Conservation (phyloP, 2,329 filamentous ascomycete species). For the Cordyceps sp. region DNA sequence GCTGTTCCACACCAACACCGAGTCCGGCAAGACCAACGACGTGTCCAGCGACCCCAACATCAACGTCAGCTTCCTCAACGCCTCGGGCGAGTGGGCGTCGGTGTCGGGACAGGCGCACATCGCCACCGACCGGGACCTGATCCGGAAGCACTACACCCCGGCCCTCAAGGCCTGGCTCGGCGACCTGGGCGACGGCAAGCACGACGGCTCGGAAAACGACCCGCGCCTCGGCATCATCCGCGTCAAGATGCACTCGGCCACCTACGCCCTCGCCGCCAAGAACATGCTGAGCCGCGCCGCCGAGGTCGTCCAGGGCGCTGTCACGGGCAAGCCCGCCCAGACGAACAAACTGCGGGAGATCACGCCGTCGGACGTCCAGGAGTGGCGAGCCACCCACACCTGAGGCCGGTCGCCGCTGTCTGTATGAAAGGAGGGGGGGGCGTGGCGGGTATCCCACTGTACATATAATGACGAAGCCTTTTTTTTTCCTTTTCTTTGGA, state of each 20-base stretch:
- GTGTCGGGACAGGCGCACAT: constrained; percentile 58
- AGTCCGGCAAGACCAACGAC: constrained; percentile 77
- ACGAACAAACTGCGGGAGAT: constrained; percentile 68
- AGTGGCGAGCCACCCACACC: constrained; percentile 26
- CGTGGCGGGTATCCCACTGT: no score
- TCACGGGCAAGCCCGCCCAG: constrained; percentile 53
- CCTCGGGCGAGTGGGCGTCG: constrained; percentile 70
- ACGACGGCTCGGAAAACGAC: constrained; percentile 69
- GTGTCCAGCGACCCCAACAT: constrained; percentile 54
- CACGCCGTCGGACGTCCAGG: constrained; percentile 44
- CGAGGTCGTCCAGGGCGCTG: constrained; percentile 59
- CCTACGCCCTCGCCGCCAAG: constrained; percentile 50
- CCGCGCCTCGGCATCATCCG: constrained; percentile 70
- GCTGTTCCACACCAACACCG: constrained; percentile 83
- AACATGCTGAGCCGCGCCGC: constrained; percentile 46
- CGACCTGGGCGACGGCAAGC: constrained; percentile 66
- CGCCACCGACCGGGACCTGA: constrained; percentile 48
- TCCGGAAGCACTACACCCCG: constrained; percentile 62
- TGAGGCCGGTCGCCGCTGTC: neutral
- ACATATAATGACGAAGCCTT: no score
- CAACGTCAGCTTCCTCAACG: constrained; percentile 69
- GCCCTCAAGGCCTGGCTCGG: constrained; percentile 72
- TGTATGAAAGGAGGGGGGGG: no score
- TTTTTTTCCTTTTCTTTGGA: no score
- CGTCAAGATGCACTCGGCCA: constrained; percentile 54